Evolutionary conservation across 2,329 filamentous ascomycete genomes (phyloP), one percentile per base, ranked within the genome.

Genomic region (Fusarium foetens): DNA sequence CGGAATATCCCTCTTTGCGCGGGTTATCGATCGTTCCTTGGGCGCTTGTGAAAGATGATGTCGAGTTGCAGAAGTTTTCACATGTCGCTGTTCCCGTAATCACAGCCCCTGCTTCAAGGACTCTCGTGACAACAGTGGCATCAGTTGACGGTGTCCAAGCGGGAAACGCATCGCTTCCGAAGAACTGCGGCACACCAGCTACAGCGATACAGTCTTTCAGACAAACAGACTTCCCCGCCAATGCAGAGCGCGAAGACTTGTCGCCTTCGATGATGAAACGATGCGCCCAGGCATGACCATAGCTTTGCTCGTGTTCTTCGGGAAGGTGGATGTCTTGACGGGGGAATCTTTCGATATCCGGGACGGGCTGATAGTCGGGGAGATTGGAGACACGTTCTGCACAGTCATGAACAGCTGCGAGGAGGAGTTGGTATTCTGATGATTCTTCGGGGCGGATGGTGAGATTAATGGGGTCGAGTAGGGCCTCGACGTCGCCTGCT

Each of bases 181-280:
- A 83, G 59, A 88, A 82, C 58, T 87, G 85, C 0, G 87, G 86
- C 3, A 89, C 85, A 0, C 83, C 85, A 4, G 86, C 86, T 2
- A 89, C 86, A 7, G 85, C 84, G 41, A 89, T 85, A 35, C 86
- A 87, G 69, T 89, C 87, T 72, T 89, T 89, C 19, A 89, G 67
- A 63, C 85, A 86, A 6, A 88, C 73, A 0, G 82, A 84, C 54
- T 85, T 88, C 0, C 83, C 84, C 57, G 23, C 12, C 19, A 66
- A 5, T 14, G 51, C 69, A 79, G n/a, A 86, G 63, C 8, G 58
- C 36, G 36, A 39, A 8, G 45, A 55, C 11, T 63, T 23, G 66
- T 73, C 8, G 77, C 84, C 48, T 29, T 58, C 46, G 4, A 88
- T 86, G 8, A 82, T 77, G 49, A 86, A 86, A 42, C 81, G 84